Conservation (phyloP, 2,329 filamentous ascomycete genomes). For the Ophiosphaerella narmari region DNA sequence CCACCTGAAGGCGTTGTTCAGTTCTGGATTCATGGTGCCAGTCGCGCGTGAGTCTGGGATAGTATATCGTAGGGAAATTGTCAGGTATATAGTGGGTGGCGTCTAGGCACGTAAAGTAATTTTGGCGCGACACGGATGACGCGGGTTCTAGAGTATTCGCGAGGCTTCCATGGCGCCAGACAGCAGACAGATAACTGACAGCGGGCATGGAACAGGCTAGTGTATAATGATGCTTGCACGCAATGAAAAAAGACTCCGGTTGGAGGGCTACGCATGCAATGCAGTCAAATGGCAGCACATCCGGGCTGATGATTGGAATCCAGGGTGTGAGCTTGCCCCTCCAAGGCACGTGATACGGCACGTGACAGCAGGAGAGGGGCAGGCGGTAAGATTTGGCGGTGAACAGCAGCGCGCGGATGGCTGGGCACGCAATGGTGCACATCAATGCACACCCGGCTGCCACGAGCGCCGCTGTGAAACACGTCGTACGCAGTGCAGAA, state of each 20-base stretch:
- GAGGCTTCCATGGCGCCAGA: constrained; percentile 25
- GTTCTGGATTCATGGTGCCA: constrained; percentile 57
- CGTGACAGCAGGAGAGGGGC: constrained; percentile 8
- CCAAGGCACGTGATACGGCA: constrained; percentile 34
- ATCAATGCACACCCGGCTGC: constrained; percentile 15
- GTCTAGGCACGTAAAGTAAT: constrained; percentile 21
- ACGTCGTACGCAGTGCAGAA: constrained; percentile 27
- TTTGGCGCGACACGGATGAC: constrained; percentile 27
- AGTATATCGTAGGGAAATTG: neutral
- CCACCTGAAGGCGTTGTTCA: constrained; percentile 84
- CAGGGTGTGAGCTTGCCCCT: constrained; percentile 26
- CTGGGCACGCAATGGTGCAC: constrained; percentile 28
- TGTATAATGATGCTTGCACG: too few relatives aligned
- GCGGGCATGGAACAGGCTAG: too few relatives aligned
- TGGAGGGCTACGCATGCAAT: too few relatives aligned
- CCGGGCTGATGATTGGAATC: too few relatives aligned
- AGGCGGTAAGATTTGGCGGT: constrained; percentile 40
- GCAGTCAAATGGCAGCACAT: too few relatives aligned
- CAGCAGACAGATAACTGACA: constrained; percentile 4
- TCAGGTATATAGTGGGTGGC: neutral
- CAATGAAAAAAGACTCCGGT: too few relatives aligned
- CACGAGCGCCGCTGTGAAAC: constrained; percentile 12
- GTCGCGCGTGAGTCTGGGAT: neutral
- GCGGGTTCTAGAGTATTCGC: constrained; percentile 30
- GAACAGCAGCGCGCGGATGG: constrained; percentile 25